phyloP scores from a whole-genome alignment of 768 basidiomycete genomes.

The Gelatoporia subvermispora region DNA sequence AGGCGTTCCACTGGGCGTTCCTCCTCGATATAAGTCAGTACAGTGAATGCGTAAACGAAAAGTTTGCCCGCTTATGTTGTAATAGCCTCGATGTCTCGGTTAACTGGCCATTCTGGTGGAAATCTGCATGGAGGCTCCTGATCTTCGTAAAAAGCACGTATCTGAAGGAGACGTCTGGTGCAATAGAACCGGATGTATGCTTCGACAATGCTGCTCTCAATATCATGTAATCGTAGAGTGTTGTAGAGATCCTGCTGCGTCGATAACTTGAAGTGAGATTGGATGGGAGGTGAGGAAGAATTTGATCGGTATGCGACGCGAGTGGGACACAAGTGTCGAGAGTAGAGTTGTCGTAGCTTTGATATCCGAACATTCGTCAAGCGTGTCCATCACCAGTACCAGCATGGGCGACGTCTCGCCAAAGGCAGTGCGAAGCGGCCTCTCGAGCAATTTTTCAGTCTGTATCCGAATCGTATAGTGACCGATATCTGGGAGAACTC shows the following conservation, averaged over 20 bases:
- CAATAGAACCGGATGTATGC: not conserved
- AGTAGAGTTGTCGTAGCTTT: not conserved
- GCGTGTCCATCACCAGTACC: slow-evolving; percentile 28
- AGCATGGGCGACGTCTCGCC: not conserved
- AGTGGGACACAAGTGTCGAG: not conserved
- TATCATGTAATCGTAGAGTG: not conserved
- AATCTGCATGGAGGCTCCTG: too few species aligned
- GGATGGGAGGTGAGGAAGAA: slow-evolving; percentile 1
- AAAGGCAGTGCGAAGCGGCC: slow-evolving; percentile 12
- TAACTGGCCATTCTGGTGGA: too few species aligned
- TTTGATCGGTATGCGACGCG: not conserved
- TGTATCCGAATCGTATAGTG: not conserved
- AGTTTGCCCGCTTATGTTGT: too few species aligned
- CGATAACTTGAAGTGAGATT: not conserved
- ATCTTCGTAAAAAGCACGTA: not conserved
- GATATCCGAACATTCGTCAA: slow-evolving; percentile 28
- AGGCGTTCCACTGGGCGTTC: too few species aligned
- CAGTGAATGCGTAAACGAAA: too few species aligned
- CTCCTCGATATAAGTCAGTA: too few species aligned
- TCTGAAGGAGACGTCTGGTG: not conserved
- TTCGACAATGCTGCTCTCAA: not conserved
- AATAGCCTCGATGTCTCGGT: too few species aligned
- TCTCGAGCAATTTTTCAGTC: not conserved
- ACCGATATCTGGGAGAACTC: slow-evolving; percentile 4
- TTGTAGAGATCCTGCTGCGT: not conserved